Evolutionary conservation across 2,329 filamentous ascomycete species (phyloP), one percentile per base, ranked within the genome.

Genomic region (Stagonosporopsis chrysanthemi): DNA sequence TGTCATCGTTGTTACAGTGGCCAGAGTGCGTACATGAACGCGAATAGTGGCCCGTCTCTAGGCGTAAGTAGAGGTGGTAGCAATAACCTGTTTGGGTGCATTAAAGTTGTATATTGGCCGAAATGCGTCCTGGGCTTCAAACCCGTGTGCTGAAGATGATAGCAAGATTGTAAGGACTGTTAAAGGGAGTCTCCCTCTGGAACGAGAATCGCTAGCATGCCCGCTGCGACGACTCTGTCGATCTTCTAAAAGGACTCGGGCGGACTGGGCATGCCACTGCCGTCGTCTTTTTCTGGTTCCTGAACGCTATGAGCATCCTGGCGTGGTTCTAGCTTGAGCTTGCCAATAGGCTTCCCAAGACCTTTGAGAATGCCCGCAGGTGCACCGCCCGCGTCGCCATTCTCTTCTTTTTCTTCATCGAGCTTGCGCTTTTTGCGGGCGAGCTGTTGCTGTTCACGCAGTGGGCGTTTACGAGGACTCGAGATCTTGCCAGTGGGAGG

Each of bases 351-450:
- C 87, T 88, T 76, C 85, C 79, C 80, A 19, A 77, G 52, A 4
- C 71, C 71, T 58, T 73, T 76, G 22, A 69, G 64, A 23, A 69
- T 65, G 22, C 67, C 64, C 35, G 61, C 60, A 40, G 61, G 65
- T 9, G 53, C 56, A 44, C 52, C 23, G 24, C 59, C 62, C 29
- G 68, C 65, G 19, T 73, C 69, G 15, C 63, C 66, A 45, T 68
- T 72, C 31, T 75, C 73, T 52, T 77, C 75, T 54, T 75, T 78
- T 23, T 71, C 76, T 55, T 82, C 81, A 52, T 82, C 80, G 9
- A 82, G 68, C 70, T 94, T 94, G 80, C 93, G 91, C 80, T 91
- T 93, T 79, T 94, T 95, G 81, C 93, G 93, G 54, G 91, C 90
- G 64, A 92, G 85, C 29, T 90, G 90, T 52, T 92, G 88, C 74